phyloP scores from a whole-genome alignment of 2,329 filamentous ascomycete species.

The Dothistroma pini region DNA sequence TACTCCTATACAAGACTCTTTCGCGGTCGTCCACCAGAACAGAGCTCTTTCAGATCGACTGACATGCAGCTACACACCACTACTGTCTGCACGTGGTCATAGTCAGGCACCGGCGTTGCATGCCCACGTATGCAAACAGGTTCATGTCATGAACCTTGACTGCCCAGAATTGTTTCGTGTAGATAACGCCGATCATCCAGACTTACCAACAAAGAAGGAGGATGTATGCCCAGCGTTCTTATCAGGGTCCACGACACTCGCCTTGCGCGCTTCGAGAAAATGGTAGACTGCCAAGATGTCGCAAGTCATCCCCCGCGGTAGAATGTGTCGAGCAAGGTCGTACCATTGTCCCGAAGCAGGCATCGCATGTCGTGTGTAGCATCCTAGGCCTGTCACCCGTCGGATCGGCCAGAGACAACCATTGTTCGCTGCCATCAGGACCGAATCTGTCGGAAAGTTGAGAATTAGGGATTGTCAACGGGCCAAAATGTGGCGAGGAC shows the following conservation, averaged over 20 bases:
- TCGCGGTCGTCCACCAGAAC: not conserved
- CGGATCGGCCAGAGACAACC: too few relatives aligned
- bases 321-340: not conserved
- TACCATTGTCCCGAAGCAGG: not conserved
- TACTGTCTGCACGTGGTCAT: too few relatives aligned
- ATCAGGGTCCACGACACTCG: not conserved
- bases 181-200: not conserved
- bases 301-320: not conserved
- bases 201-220: not conserved
- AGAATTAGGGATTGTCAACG: too few relatives aligned
- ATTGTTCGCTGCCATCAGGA: not conserved
- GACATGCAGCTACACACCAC: too few relatives aligned
- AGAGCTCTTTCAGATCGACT: too few relatives aligned
- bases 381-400: too few relatives aligned
- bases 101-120: not conserved
- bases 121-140: not conserved
- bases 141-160: not conserved
- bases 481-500: not conserved
- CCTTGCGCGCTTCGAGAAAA: not conserved
- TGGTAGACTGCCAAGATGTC: not conserved
- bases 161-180: not conserved
- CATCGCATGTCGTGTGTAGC: not conserved
- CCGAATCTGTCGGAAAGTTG: not conserved
- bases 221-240: not conserved
- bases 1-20: slow-evolving; percentile 45